These are phyloP conservation scores for Globisporangium okanoganense DNA, from an alignment of 352 stramenopile species.

Conservation along the genomic window DNA sequence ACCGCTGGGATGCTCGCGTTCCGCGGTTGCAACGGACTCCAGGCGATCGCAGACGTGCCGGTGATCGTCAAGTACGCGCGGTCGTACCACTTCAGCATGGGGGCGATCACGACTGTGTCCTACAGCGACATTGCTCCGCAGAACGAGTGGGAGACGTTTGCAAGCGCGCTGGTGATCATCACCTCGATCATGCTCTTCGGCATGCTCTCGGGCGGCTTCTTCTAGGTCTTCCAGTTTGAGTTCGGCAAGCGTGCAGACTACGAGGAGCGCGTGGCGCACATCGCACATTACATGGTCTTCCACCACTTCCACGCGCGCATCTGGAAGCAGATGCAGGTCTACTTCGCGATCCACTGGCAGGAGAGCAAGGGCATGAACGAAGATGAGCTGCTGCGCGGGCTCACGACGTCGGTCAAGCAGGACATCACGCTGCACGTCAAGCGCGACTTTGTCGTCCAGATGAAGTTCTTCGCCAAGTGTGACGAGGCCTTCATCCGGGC, in stretches of 20 bases:
- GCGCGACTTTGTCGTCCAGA: constrained; percentile 48
- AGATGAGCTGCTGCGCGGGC: constrained; percentile 31
- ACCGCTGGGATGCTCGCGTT: constrained; percentile 27
- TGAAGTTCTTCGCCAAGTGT: constrained; percentile 52
- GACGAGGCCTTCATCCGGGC: constrained; percentile 56
- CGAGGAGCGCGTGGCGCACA: constrained; percentile 36
- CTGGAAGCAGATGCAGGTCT: constrained; percentile 44
- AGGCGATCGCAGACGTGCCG: constrained; percentile 19
- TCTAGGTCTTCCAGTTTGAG: constrained; percentile 43
- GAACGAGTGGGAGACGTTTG: constrained; percentile 29
- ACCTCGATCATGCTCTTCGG: constrained; percentile 34
- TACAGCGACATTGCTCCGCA: constrained; percentile 39
- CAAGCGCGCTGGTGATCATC: constrained; percentile 32
- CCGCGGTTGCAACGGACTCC: constrained; percentile 12
- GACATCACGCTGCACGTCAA: constrained; percentile 35
- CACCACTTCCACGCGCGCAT: constrained; percentile 35
- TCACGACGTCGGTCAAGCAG: constrained; percentile 27
- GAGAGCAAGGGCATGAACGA: constrained; percentile 49
- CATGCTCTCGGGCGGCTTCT: constrained; percentile 42
- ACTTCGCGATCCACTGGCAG: constrained; percentile 42
- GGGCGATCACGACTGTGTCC: constrained; percentile 33
- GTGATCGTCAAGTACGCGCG: constrained; percentile 23
- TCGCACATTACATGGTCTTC: constrained; percentile 41
- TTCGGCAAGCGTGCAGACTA: constrained; percentile 41
- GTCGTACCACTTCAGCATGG: constrained; percentile 39